These are phyloP conservation scores for Erysimum cheiranthoides DNA, from an alignment of 345 rosid species.

Conservation along the genomic window DNA sequence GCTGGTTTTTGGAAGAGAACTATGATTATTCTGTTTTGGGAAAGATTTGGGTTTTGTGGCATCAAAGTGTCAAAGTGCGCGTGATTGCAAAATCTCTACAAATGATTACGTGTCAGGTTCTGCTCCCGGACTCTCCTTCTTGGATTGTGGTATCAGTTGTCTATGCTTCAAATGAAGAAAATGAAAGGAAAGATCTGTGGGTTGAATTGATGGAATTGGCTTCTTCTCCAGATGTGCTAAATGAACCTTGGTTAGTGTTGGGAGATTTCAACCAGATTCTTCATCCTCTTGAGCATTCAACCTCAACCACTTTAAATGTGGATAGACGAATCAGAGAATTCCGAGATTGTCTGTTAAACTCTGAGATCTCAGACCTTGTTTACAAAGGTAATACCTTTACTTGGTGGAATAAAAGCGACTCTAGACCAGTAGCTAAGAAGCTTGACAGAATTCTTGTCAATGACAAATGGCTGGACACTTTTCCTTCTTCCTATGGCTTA, in stretches of 20 bases:
- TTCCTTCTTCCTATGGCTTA: rapidly evolving
- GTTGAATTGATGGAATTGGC: too few species aligned
- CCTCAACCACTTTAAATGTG: not conserved
- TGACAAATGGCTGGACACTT: rapidly evolving
- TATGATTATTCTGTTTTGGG: too few species aligned
- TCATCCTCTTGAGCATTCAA: not conserved
- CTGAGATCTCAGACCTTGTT: not conserved
- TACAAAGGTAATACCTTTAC: not conserved
- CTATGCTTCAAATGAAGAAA: too few species aligned
- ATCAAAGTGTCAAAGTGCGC: too few species aligned
- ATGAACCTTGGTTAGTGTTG: too few species aligned
- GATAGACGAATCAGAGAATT: not conserved
- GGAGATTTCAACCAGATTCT: not conserved
- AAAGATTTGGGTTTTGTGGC: too few species aligned
- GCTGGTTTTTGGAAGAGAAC: too few species aligned
- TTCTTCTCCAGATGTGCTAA: too few species aligned
- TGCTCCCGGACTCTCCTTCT: too few species aligned
- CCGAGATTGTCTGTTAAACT: not conserved
- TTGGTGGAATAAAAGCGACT: not conserved
- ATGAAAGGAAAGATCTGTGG: not conserved
- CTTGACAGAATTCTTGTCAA: not conserved
- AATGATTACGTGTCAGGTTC: too few species aligned
- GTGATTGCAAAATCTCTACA: too few species aligned
- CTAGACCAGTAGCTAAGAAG: not conserved
- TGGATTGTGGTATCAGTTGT: too few species aligned